Base-by-base conservation (phyloP, 164 flowering plant genomes). In the Macadamia tetraphylla region DNA sequence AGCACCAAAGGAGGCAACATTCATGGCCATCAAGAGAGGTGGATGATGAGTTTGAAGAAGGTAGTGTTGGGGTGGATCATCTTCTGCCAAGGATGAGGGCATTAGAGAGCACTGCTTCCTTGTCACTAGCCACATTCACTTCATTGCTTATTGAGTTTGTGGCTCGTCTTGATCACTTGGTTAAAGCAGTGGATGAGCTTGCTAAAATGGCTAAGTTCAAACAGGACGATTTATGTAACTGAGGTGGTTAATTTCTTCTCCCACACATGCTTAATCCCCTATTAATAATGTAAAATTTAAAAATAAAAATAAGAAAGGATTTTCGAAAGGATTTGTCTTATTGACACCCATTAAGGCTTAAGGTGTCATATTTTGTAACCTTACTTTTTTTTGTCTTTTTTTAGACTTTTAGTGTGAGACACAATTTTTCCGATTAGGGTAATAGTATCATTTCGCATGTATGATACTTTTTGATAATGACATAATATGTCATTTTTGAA, bases 131-230 rank as follows among this genome's bases (percentile, higher is more conserved):
- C 52, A 86, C 80, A 1, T 87, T 85, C 68, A 81, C 89, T 44
- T 84, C 88, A 8, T 67, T 86, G 81, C 88, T 87, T 0, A 80
- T 84, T 44, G 92, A 85, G 73, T 86, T 84, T 18, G 85, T 87
- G 29, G 92, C 84, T 10, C 73, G 89, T 68, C 82, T 84, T 52
- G 86, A 85, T 71, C 86, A 87, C 78, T 70, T 85, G 84, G 89
- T 83, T 29, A 85, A 84, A 23, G 87, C 87, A 9, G 87, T 82
- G 11, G 85, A 84, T 44, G 79, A 79, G 68, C 86, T 85, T 4
- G 81, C 86, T 7, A 75, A 69, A 65, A n/a, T 78, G 78, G 85
- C 89, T 6, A 81, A 80, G 71, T 84, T 86, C 81, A 78, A 82
- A 74, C 68, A 63, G 40, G 70, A 55, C 12, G 64, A 15, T 15